Evolutionary conservation across 257 asterid species (phyloP).

Genomic region (Galeopsis tetrahit): DNA sequence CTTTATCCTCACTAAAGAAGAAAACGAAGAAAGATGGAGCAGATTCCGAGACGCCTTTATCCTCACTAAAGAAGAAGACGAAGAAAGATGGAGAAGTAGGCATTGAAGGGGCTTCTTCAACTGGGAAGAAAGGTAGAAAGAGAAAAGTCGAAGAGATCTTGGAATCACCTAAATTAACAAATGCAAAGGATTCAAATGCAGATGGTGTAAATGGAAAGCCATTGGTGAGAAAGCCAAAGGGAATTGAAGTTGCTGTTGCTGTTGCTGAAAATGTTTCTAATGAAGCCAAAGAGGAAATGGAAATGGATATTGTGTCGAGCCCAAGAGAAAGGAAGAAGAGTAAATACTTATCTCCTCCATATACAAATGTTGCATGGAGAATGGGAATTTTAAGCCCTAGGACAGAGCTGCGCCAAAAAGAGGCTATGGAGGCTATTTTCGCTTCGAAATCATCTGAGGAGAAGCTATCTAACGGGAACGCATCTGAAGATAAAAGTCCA

Average conservation of each 20-base stretch:
- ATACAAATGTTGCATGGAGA: conserved; percentile 43
- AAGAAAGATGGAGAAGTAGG: conserved; percentile 33
- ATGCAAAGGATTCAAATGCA: conserved; percentile 29
- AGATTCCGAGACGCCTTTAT: conserved; percentile 32
- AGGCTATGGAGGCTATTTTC: conserved; percentile 40
- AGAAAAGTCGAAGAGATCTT: conserved; percentile 30
- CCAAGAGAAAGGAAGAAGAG: conserved; percentile 89
- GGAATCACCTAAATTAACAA: conserved; percentile 24
- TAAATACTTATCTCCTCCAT: conserved; percentile 81
- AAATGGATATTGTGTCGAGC: conserved; percentile 37
- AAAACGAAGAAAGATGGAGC: conserved; percentile 19
- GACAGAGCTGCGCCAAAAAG: conserved; percentile 33
- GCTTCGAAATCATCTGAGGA: conserved; percentile 25
- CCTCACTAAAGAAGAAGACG: conserved; percentile 32
- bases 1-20: conserved; percentile 34
- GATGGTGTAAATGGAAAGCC: conserved; percentile 31
- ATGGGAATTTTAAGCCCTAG: conserved; percentile 45
- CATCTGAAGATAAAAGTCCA: conserved; percentile 6
- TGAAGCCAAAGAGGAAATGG: conserved; percentile 45
- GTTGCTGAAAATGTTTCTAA: conserved; percentile 34
- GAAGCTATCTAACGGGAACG: conserved; percentile 24
- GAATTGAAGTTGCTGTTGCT: conserved; percentile 26
- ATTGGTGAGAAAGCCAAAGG: conserved; percentile 32
- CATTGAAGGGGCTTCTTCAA: conserved; percentile 35
- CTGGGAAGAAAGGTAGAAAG: conserved; percentile 43